Percentiles rank a stretch among this genome's conserved stretches.
These are phyloP conservation scores for Ophiocordyceps australis DNA, from an alignment of 2,329 filamentous ascomycete genomes.

Conservation along the genomic window DNA sequence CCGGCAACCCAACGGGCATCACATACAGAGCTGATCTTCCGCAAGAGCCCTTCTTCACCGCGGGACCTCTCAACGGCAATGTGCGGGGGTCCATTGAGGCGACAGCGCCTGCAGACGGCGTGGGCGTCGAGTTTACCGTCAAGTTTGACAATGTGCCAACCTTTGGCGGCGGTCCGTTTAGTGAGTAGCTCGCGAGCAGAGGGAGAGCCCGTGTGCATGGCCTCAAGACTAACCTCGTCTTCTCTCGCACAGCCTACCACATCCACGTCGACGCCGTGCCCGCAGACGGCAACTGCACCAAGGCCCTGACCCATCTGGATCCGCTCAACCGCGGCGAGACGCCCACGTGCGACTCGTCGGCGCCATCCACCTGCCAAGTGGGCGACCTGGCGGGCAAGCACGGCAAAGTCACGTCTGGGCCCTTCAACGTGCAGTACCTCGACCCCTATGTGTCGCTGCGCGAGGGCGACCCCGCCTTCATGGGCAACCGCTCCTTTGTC, in stretches of 20 bases:
- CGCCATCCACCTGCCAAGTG: constrained; percentile 51
- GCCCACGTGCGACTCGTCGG: constrained; percentile 35
- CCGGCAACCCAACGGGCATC: constrained; percentile 34
- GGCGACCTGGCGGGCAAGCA: constrained; percentile 64
- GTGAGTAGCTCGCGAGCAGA: constrained; percentile 32
- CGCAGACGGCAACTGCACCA: constrained; percentile 50
- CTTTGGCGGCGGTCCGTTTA: constrained; percentile 37
- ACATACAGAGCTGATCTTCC: constrained; percentile 39
- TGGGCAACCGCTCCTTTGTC: constrained; percentile 47
- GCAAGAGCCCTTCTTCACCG: constrained; percentile 28
- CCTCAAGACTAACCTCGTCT: too few relatives aligned
- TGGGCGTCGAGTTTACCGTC: constrained; percentile 36
- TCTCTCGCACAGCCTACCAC: constrained; percentile 41
- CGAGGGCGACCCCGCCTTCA: constrained; percentile 32
- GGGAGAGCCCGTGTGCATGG: too few relatives aligned
- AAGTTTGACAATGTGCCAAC: constrained; percentile 39
- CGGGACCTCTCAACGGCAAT: constrained; percentile 27
- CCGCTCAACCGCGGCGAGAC: constrained; percentile 47
- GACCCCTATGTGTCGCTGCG: constrained; percentile 40
- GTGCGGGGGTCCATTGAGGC: constrained; percentile 20
- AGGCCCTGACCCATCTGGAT: constrained; percentile 50
- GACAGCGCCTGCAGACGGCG: constrained; percentile 24
- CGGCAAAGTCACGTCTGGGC: constrained; percentile 35
- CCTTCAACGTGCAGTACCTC: constrained; percentile 29
- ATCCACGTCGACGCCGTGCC: constrained; percentile 50